phyloP scores from a whole-genome alignment of 768 basidiomycete genomes.

The Podaxis sp. region DNA sequence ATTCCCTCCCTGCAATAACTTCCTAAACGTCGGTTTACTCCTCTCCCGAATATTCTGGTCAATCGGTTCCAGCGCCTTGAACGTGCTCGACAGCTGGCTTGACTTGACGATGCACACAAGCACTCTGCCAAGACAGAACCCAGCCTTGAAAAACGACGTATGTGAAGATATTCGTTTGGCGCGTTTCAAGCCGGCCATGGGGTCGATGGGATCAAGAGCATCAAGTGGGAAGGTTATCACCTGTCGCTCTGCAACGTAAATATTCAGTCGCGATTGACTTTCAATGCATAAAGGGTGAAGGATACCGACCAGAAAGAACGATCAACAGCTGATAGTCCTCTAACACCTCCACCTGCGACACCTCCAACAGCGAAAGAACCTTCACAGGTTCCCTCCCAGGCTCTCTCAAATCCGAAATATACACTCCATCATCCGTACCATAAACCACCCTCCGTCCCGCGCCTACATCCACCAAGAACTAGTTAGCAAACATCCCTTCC shows the following conservation, averaged over 20 bases:
- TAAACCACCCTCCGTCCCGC: conserved; percentile 85
- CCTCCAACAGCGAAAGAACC: conserved; percentile 85
- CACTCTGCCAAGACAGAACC: conserved; percentile 85
- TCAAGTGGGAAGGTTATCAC: conserved; percentile 97
- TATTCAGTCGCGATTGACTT: not conserved
- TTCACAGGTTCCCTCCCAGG: conserved; percentile 79
- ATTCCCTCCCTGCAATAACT: conserved; percentile 90
- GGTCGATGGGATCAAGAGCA: conserved; percentile 85
- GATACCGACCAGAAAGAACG: conserved; percentile 85
- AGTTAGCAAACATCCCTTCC: not conserved
- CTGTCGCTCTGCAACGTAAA: conserved; percentile 69
- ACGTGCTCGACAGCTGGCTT: conserved; percentile 91
- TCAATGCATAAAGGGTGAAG: not conserved
- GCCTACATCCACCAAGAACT: conserved; percentile 40
- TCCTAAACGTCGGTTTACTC: conserved; percentile 90
- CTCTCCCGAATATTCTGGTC: conserved; percentile 81
- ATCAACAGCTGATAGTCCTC: conserved; percentile 95
- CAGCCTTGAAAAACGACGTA: conserved; percentile 97
- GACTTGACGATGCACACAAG: conserved; percentile 98
- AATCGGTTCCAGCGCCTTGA: conserved; percentile 96
- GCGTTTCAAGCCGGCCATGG: conserved; percentile 86
- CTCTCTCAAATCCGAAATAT: conserved; percentile 85
- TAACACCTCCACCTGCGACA: conserved; percentile 92
- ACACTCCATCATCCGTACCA: conserved; percentile 97
- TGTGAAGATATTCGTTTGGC: conserved; percentile 95